Evolutionary conservation across 805 yeast genomes (phyloP).

Genomic region (Metschnikowia amazonensis): DNA sequence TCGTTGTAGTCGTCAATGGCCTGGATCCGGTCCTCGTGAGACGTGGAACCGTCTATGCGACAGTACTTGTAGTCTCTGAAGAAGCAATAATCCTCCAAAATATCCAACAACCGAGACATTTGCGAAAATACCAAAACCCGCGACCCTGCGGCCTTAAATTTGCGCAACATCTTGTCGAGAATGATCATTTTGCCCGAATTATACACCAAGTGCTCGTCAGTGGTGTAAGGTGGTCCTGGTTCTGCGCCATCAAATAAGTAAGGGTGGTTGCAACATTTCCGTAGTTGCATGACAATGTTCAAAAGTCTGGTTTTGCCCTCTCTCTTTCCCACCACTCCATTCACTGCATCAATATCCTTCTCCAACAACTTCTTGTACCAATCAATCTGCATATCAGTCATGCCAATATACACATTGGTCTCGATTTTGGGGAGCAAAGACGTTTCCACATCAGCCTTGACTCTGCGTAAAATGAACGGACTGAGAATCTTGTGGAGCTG

Average conservation of each 20-base stretch:
- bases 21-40: slow-evolving; percentile 86
- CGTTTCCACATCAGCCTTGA: slow-evolving; percentile 90
- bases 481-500: slow-evolving; percentile 84
- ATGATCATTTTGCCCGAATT: slow-evolving; percentile 91
- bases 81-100: slow-evolving; percentile 86
- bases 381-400: slow-evolving; percentile 90
- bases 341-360: slow-evolving; percentile 93
- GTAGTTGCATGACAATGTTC: slow-evolving; percentile 92
- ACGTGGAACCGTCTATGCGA: slow-evolving; percentile 90
- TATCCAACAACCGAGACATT: slow-evolving; percentile 87
- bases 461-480: slow-evolving; percentile 85
- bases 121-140: slow-evolving; percentile 90
- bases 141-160: slow-evolving; percentile 72
- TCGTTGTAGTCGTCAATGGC: slow-evolving; percentile 90
- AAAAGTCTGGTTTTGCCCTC: slow-evolving; percentile 88
- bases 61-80: slow-evolving; percentile 82
- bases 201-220: slow-evolving; percentile 88
- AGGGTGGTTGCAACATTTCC: slow-evolving; percentile 97
- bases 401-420: slow-evolving; percentile 82
- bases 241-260: slow-evolving; percentile 98
- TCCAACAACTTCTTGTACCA: slow-evolving; percentile 90
- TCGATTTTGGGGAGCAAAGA: slow-evolving; percentile 89
- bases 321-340: slow-evolving; percentile 90
- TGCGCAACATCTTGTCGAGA: slow-evolving; percentile 74
- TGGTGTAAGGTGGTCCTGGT: slow-evolving; percentile 96